Conservation (phyloP, 2,329 filamentous ascomycete species). For the Ophiostoma ulmi region DNA sequence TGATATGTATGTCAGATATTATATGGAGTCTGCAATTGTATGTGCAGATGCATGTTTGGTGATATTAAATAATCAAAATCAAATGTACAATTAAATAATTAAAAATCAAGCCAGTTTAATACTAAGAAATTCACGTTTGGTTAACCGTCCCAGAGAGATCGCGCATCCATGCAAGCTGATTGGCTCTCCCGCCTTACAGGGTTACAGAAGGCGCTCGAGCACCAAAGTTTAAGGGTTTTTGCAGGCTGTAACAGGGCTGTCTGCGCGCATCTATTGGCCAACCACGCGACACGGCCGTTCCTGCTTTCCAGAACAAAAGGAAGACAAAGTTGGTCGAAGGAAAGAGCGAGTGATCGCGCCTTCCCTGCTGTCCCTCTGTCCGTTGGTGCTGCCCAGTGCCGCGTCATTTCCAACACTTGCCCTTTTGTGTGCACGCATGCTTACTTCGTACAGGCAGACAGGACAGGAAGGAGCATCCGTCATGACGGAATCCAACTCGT, state of each 20-base stretch:
- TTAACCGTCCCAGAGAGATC: not conserved
- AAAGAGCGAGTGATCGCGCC: constrained; percentile 13
- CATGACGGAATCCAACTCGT: not conserved
- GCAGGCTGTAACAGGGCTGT: not conserved
- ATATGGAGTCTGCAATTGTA: not conserved
- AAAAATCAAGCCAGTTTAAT: not conserved
- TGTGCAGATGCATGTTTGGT: not conserved
- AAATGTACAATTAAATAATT: not conserved
- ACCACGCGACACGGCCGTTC: constrained; percentile 26
- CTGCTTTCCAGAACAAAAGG: constrained; percentile 17
- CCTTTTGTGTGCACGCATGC: not conserved
- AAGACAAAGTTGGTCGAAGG: not conserved
- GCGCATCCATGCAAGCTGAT: constrained; percentile 19
- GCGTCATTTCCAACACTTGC: constrained; percentile 24
- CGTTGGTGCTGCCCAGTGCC: constrained; percentile 18
- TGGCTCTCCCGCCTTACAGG: constrained; percentile 13
- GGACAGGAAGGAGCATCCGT: constrained; percentile 1
- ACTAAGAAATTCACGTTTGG: not conserved
- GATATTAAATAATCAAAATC: not conserved
- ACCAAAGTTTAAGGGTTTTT: not conserved
- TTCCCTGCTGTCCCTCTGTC: constrained; percentile 12
- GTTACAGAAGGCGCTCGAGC: not conserved
- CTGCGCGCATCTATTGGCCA: constrained; percentile 27
- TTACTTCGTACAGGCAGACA: not conserved
- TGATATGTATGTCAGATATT: not conserved